Evolutionary conservation across 805 yeast genomes (phyloP), one percentile per base, ranked within the genome.

Genomic region (Nakazawaea anatomiae): DNA sequence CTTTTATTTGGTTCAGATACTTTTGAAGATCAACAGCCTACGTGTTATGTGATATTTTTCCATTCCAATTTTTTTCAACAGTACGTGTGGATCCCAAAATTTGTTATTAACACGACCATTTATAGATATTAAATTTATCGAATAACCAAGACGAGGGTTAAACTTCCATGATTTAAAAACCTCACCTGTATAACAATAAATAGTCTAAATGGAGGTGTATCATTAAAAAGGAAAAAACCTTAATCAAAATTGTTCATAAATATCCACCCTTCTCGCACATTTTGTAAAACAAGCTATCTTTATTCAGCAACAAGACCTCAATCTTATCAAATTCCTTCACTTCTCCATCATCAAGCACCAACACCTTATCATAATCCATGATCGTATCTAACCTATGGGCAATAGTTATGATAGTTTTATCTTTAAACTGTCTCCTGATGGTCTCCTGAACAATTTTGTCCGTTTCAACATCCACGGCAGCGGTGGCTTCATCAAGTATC

Each of bases 401-500:
- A 70, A 87, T 87, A 1, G 95, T 87, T 57, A 87, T 71, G 58
- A 87, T 87, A 0, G 95, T 87, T 64, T 90, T 76, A 49, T 85
- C 85, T 55, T 80, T 79, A 61, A 87, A 87, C 42, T 87, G 89
- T 1, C 74, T 68, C 66, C 94, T 76, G 47, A 87, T 87, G 1
- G 96, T 87, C 54, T 84, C 80, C 69, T 87, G 95, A 48, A 87
- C 75, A 50, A 87, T 77, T 54, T 80, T 71, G 66, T 87, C 96
- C 2, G 96, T 87, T 62, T 86, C 89, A 38, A 87, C 91, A 67
- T 87, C 96, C 47, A 87, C 94, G 5, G 92, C 90, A 4, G 96
- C 94, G 2, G 96, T 87, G 11, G 95, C 95, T 67, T 87, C 96
- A 66, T 87, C 96, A 59, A 87, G 68, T 6, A 87, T 82, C 55